Base-by-base conservation (phyloP, 768 basidiomycete genomes). In the Steccherinum ochraceum region DNA sequence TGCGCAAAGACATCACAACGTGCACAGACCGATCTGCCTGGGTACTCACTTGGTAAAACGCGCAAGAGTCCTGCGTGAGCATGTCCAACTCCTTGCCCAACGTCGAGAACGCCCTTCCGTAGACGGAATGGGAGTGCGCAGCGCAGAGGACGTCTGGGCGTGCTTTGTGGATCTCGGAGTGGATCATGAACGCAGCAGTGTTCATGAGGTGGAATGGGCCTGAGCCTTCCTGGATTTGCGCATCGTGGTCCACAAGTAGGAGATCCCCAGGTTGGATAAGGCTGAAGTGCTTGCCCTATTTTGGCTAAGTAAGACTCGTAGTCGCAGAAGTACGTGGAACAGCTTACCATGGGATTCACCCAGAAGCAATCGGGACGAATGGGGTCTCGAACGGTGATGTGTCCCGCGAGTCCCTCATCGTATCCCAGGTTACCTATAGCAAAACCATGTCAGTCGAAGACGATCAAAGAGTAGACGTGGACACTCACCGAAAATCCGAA, bases 381-480 rank as follows among this genome's bases (percentile, higher is more conserved):
- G 19, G 68, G 67, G 52, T 76, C 73, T 25, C 75, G 69, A 27
- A 76, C 72, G 23, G 77, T 77, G 54, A 79, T 78, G 55, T 78
- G 76, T 0, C 77, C 77, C n/a, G 76, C 73, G 24, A 73, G 64
- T 24, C 75, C 77, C 53, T 77, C 74, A 43, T 70, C 72, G 52
- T 70, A 77, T 19, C 75, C 76, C 21, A 70, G 59, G 47, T 72
- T 59, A 19, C 58, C 59, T 57, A 43, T 21, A 35, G 7, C 30
- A n/a, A 43, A 21, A 39, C 11, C n/a, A 39, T 39, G 35, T 43
- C 24, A 18, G 23, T 43, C 45, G 19, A n/a, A n/a, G n/a, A 46
- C 21, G 12, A 24, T 43, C 20, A 18, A 40, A 24, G 12, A 12
- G 21, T 20, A 40, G 24, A 44, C 12, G 26, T 40, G 24, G 39